A percentile compares a stretch with the other conserved stretches of the same genome.
These are phyloP conservation scores for Crepidotus variabilis DNA, from an alignment of 768 basidiomycete species.

Conservation along the genomic window DNA sequence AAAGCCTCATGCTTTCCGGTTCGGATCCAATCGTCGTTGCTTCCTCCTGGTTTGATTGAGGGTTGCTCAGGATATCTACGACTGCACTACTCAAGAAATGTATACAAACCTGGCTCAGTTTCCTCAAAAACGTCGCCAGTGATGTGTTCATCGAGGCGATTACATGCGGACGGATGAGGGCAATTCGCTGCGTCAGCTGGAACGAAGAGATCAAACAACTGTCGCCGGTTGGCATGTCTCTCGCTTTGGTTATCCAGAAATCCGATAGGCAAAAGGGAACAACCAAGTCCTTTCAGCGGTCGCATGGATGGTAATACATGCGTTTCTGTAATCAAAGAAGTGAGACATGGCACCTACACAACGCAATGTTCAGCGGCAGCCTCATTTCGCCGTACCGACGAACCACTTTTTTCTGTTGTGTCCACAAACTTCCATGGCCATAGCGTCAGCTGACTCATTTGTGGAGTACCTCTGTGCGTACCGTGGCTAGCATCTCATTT, in stretches of 20 bases:
- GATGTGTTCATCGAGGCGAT: slow-evolving; percentile 59
- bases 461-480: neutral
- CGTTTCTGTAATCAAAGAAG: slow-evolving; percentile 1
- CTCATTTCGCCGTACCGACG: neutral
- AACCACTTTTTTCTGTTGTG: slow-evolving; percentile 1
- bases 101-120: slow-evolving; percentile 42
- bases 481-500: slow-evolving; percentile 3
- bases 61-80: too few relatives aligned
- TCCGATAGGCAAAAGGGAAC: slow-evolving; percentile 16
- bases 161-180: slow-evolving; percentile 47
- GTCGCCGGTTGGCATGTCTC: slow-evolving; percentile 34
- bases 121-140: slow-evolving; percentile 68
- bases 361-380: neutral
- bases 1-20: slow-evolving; percentile 56
- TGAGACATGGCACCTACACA: slow-evolving; percentile 1
- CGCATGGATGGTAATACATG: slow-evolving; percentile 8
- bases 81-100: slow-evolving; percentile 35
- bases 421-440: neutral
- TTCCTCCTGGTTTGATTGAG: slow-evolving; percentile 32
- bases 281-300: slow-evolving; percentile 16
- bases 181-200: slow-evolving; percentile 55
- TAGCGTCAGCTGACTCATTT: neutral
- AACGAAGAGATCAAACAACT: slow-evolving; percentile 56
- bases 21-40: slow-evolving; percentile 74
- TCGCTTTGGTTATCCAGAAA: slow-evolving; percentile 24